A percentile compares a stretch with the other conserved stretches of the same genome.
phyloP scores from a whole-genome alignment of 2,329 filamentous ascomycete species.

The Paramyrothecium sp. region DNA sequence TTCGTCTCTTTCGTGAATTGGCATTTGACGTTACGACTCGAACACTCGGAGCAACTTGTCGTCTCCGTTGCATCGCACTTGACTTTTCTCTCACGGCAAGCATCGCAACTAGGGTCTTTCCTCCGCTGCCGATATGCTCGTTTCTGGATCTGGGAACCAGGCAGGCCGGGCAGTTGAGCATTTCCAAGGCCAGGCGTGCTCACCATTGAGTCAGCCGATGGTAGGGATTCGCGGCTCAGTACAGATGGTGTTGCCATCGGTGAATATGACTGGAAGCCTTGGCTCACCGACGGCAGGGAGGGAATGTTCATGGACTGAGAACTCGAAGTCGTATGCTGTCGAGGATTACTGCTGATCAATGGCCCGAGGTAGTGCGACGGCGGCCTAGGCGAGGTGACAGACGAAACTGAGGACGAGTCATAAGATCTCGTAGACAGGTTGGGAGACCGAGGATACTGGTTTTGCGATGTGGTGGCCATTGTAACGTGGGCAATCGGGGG shows the following conservation, averaged over 20 bases:
- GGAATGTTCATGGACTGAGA: constrained; percentile 55
- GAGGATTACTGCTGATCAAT: constrained; percentile 50
- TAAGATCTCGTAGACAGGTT: constrained; percentile 61
- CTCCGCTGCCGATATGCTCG: constrained; percentile 90
- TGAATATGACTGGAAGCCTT: constrained; percentile 53
- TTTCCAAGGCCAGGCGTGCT: constrained; percentile 47
- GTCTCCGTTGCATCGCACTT: constrained; percentile 97
- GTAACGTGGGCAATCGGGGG: constrained; percentile 11
- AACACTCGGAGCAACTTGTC: constrained; percentile 94
- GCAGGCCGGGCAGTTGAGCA: constrained; percentile 36
- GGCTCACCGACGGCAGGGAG: constrained; percentile 45
- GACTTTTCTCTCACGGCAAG: constrained; percentile 82
- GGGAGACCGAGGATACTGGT: constrained; percentile 58
- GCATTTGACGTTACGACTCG: constrained; percentile 93
- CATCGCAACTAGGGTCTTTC: constrained; percentile 97
- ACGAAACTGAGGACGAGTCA: constrained; percentile 63
- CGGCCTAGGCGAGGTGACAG: constrained; percentile 57
- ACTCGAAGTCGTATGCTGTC: constrained; percentile 46
- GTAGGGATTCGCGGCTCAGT: constrained; percentile 58
- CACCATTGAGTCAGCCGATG: constrained; percentile 56
- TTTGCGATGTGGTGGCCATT: constrained; percentile 56
- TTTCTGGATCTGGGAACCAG: constrained; percentile 70
- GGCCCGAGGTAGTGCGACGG: constrained; percentile 50
- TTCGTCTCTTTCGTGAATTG: constrained; percentile 99
- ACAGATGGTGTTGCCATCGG: constrained; percentile 46